Evolutionary conservation across 2,329 filamentous ascomycete genomes (phyloP).

Genomic region (Huntiella moniliformis): DNA sequence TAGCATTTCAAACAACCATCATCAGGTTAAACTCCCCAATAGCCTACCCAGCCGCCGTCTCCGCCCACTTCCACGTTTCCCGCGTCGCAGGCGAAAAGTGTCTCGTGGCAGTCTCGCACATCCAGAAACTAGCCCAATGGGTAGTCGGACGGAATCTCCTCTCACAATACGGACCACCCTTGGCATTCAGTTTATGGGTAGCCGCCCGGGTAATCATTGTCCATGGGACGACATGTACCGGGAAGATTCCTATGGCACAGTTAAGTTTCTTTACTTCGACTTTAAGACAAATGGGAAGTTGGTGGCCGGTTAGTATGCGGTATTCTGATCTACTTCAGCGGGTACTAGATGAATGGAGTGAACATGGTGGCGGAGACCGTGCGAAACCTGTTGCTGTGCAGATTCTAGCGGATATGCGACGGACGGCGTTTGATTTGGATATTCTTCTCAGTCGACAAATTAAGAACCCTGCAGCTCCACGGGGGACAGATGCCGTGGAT

Average conservation of each 20-base stretch:
- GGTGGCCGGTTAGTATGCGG: conserved; percentile 71
- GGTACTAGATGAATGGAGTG: conserved; percentile 70
- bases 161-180: conserved; percentile 67
- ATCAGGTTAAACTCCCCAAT: conserved; percentile 84
- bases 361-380: conserved; percentile 56
- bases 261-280: conserved; percentile 70
- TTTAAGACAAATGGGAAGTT: conserved; percentile 58
- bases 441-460: conserved; percentile 76
- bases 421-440: conserved; percentile 78
- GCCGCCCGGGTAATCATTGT: conserved; percentile 73
- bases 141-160: conserved; percentile 59
- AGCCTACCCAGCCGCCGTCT: conserved; percentile 76
- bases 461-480: background rate
- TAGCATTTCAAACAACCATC: conserved; percentile 74
- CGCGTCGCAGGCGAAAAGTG: conserved; percentile 73
- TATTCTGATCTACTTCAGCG: conserved; percentile 65
- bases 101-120: conserved; percentile 64
- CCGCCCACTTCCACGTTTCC: conserved; percentile 74
- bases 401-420: conserved; percentile 79
- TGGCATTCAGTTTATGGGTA: conserved; percentile 86
- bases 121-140: conserved; percentile 59
- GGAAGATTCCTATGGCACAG: conserved; percentile 52
- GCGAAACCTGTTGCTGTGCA: conserved; percentile 67
- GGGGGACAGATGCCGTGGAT: background rate
- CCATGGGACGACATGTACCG: conserved; percentile 76